Evolutionary conservation across 805 yeast genomes (phyloP).

Genomic region (Ogataea trehaloabstinens): DNA sequence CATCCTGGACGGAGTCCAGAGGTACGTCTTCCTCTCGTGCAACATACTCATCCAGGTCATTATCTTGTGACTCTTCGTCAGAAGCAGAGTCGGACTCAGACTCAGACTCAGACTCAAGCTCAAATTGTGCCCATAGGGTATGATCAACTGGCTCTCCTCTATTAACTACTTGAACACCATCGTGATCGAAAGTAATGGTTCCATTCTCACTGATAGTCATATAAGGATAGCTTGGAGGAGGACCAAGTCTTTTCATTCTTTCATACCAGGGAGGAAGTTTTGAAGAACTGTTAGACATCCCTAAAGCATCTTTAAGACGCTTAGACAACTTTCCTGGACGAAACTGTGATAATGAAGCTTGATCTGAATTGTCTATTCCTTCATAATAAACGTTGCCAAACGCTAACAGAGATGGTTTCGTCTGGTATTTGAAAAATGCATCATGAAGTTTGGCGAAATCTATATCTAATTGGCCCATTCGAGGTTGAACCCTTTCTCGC

Average conservation of each 20-base stretch:
- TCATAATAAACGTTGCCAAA: slow-evolving; percentile 83
- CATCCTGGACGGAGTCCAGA: slow-evolving; percentile 26
- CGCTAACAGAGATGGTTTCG: slow-evolving; percentile 62
- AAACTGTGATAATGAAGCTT: slow-evolving; percentile 33
- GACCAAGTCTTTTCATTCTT: slow-evolving; percentile 66
- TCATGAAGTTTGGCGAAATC: slow-evolving; percentile 80
- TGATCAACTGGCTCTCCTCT: slow-evolving; percentile 26
- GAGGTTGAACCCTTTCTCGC: slow-evolving; percentile 85
- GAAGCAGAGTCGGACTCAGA: slow-evolving; percentile 30
- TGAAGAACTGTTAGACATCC: slow-evolving; percentile 43
- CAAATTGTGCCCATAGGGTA: slow-evolving; percentile 32
- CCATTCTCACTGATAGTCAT: slow-evolving; percentile 45
- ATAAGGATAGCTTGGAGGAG: slow-evolving; percentile 79
- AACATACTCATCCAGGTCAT: slow-evolving; percentile 28
- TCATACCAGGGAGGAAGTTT: slow-evolving; percentile 78
- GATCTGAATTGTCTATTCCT: slow-evolving; percentile 45
- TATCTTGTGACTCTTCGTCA: slow-evolving; percentile 26
- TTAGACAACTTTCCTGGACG: slow-evolving; percentile 68
- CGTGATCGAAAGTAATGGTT: slow-evolving; percentile 31
- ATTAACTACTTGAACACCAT: slow-evolving; percentile 11
- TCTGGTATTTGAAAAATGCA: slow-evolving; percentile 82
- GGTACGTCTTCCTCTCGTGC: slow-evolving; percentile 25
- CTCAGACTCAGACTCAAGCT: slow-evolving; percentile 34
- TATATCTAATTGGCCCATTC: slow-evolving; percentile 79
- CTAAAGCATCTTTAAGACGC: slow-evolving; percentile 66